Evolutionary conservation across 225 moss, liverwort and hornwort species (phyloP).

Genomic region (Marchantia polymorpha): DNA sequence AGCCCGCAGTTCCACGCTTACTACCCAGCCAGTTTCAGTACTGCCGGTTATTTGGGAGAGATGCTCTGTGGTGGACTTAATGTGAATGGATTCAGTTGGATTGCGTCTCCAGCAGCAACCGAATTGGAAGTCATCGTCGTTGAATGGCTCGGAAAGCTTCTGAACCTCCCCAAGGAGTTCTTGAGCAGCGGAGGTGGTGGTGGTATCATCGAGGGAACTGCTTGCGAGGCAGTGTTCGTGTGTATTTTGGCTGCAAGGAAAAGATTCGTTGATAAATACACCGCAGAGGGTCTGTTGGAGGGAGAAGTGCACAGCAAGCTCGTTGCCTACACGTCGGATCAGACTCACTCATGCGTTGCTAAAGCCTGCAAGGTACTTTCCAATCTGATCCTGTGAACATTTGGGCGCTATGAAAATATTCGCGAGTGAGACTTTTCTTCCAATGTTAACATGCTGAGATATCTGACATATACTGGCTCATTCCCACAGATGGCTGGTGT

Average conservation of each 20-base stretch:
- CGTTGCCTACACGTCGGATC: constrained; percentile 61
- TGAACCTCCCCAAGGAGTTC: constrained; percentile 61
- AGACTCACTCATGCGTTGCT: constrained; percentile 59
- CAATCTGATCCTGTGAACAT: too few relatives aligned
- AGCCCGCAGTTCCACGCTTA: constrained; percentile 65
- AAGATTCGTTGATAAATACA: constrained; percentile 36
- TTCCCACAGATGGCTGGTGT: constrained; percentile 49
- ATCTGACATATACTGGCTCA: background rate
- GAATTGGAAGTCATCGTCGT: constrained; percentile 64
- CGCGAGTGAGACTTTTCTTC: too few relatives aligned
- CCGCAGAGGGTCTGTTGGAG: constrained; percentile 37
- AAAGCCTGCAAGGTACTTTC: constrained; percentile 42
- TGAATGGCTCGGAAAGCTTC: constrained; percentile 70
- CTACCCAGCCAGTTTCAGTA: constrained; percentile 55
- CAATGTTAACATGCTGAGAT: background rate
- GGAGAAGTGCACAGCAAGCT: constrained; percentile 43
- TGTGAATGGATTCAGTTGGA: constrained; percentile 66
- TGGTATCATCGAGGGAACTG: constrained; percentile 67
- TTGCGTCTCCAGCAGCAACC: constrained; percentile 64
- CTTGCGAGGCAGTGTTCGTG: constrained; percentile 61
- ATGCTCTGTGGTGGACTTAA: constrained; percentile 61
- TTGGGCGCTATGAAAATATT: too few relatives aligned
- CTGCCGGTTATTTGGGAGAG: constrained; percentile 62
- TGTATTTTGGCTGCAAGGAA: constrained; percentile 60
- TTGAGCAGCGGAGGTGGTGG: constrained; percentile 63